Evolutionary conservation across 495 filamentous ascomycete genomes (phyloP).

Genomic region (Penicillium atrosanguineum): DNA sequence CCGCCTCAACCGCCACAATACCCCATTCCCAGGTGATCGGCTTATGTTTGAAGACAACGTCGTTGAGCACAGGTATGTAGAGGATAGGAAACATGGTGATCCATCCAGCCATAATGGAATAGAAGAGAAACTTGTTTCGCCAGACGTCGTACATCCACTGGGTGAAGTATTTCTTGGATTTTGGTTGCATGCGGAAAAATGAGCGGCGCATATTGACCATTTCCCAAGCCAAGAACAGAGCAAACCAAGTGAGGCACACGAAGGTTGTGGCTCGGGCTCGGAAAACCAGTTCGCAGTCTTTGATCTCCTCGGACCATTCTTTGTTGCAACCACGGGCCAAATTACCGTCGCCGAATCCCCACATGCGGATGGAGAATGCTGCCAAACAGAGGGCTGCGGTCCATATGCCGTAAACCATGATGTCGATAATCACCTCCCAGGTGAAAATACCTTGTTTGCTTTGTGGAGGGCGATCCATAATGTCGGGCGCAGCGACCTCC

Average conservation of each 20-base stretch:
- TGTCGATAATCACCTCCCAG: slow-evolving; percentile 56
- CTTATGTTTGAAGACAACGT: slow-evolving; percentile 62
- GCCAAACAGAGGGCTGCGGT: slow-evolving; percentile 56
- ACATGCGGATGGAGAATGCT: slow-evolving; percentile 56
- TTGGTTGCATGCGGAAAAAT: slow-evolving; percentile 62
- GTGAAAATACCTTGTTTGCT: slow-evolving; percentile 60
- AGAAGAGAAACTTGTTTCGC: slow-evolving; percentile 69
- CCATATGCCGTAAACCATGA: slow-evolving; percentile 60
- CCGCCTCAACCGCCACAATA: slow-evolving; percentile 50
- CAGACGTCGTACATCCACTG: slow-evolving; percentile 57
- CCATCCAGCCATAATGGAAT: slow-evolving; percentile 60
- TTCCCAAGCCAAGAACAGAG: slow-evolving; percentile 64
- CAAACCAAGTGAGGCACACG: slow-evolving; percentile 62
- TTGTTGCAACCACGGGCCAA: slow-evolving; percentile 58
- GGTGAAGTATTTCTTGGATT: slow-evolving; percentile 44
- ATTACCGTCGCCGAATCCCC: slow-evolving; percentile 55
- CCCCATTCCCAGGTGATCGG: slow-evolving; percentile 68
- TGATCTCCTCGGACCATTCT: slow-evolving; percentile 27
- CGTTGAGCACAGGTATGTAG: slow-evolving; percentile 65
- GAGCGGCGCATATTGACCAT: slow-evolving; percentile 61
- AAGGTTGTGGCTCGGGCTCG: slow-evolving; percentile 63
- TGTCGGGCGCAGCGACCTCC: slow-evolving; percentile 57
- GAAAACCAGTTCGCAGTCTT: slow-evolving; percentile 56
- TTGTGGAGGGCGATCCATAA: slow-evolving; percentile 59
- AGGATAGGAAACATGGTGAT: slow-evolving; percentile 64